phyloP scores from a whole-genome alignment of 78 protist genomes.

The Isochrysis galbana region DNA sequence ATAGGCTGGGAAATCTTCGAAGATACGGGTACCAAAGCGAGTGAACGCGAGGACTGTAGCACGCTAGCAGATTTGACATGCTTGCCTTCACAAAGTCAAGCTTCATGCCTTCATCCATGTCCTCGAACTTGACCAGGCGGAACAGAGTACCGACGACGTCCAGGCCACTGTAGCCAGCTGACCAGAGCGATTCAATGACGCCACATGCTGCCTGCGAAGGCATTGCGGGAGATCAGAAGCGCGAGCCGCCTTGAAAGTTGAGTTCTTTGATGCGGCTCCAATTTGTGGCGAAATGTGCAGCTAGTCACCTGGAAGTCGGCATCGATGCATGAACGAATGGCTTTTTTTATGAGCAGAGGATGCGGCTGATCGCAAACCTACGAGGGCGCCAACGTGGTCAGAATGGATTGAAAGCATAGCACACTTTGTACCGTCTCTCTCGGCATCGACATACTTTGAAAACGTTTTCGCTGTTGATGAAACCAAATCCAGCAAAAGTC shows the following conservation, averaged over 20 bases:
- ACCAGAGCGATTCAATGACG: constrained; percentile 29
- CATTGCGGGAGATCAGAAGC: too few relatives aligned
- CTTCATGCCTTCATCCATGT: background rate
- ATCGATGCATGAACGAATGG: constrained; percentile 44
- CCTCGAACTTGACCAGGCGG: constrained; percentile 51
- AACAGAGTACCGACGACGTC: constrained; percentile 82
- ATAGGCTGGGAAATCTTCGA: background rate
- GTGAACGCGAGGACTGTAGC: background rate
- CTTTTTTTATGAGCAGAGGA: constrained; percentile 75
- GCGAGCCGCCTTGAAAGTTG: too few relatives aligned
- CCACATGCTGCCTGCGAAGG: background rate
- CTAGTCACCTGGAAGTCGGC: constrained; percentile 58
- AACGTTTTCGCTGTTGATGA: constrained; percentile 80
- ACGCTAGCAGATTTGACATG: too few relatives aligned
- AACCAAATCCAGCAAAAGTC: constrained; percentile 89
- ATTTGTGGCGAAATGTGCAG: too few relatives aligned
- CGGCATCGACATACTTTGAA: too few relatives aligned
- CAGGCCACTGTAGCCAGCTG: constrained; percentile 80
- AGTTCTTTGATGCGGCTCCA: too few relatives aligned
- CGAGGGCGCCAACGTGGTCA: background rate
- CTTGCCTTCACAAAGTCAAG: constrained; percentile 72
- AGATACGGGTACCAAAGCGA: background rate
- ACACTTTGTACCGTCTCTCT: too few relatives aligned
- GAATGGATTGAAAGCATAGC: too few relatives aligned
- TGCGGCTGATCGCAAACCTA: constrained; percentile 96